Percentiles rank a stretch among this genome's conserved stretches.
Conservation (phyloP, 2,329 filamentous ascomycete genomes). For the Byssochlamys sp. region DNA sequence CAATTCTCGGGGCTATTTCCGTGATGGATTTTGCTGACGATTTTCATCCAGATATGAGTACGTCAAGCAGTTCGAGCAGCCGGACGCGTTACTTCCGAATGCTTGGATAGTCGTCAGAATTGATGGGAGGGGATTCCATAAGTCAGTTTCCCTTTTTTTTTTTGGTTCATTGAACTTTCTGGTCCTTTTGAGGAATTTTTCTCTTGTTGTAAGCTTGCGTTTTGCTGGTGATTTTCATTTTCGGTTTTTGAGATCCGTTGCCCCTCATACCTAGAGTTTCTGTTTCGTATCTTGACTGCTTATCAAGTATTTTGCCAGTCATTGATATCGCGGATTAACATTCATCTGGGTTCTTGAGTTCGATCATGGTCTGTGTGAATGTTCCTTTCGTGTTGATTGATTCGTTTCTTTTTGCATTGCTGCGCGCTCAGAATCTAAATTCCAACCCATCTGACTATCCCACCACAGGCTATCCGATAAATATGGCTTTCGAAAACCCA, state of each 20-base stretch:
- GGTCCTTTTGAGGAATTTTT: neutral
- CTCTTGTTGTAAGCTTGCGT: neutral
- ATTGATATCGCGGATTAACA: neutral
- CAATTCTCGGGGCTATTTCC: neutral
- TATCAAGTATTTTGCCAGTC: neutral
- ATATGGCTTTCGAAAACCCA: conserved; percentile 83
- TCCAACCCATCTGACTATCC: conserved; percentile 2
- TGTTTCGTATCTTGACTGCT: neutral
- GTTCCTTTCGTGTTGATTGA: neutral
- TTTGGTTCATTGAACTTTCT: conserved; percentile 1
- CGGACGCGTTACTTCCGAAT: conserved; percentile 70
- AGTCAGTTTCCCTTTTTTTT: conserved; percentile 45
- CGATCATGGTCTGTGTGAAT: neutral
- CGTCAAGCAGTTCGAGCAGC: conserved; percentile 77
- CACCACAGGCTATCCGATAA: conserved; percentile 61
- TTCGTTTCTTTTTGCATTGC: neutral
- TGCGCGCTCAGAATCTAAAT: neutral
- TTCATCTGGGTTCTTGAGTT: neutral
- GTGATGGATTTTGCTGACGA: neutral
- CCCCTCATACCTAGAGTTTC: neutral
- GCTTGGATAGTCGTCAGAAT: conserved; percentile 94
- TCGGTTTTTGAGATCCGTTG: neutral
- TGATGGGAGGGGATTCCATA: conserved; percentile 89
- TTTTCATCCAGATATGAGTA: conserved; percentile 69
- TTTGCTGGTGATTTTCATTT: neutral